Evolutionary conservation across 495 filamentous ascomycete genomes (phyloP), one percentile per base, ranked within the genome.

Genomic region (Rhypophila decipiens): DNA sequence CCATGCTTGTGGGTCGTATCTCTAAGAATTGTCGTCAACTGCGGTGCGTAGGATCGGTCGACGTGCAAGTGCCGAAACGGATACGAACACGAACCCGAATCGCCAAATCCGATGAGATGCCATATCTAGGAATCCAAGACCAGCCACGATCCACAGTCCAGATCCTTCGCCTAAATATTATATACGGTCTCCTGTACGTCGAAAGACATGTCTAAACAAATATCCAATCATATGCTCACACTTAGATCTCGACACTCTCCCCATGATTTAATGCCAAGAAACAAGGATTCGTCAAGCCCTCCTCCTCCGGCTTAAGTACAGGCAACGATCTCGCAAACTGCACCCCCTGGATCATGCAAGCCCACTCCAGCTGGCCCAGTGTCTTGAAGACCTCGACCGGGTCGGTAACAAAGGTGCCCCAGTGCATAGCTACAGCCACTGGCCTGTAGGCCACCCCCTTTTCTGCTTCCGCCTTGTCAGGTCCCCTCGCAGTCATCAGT

Each of bases 391-490:
- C 57, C 33, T 63, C 61, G 2, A 9, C 27, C 13, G 57, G 50
- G 18, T 65, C 62, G 0, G 53, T 47, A 1, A 61, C 60, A 53
- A 65, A 65, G 4, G 62, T 65, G 10, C 62, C 62, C 62, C 62
- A 65, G 39, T 65, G 62, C 42, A 65, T 59, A 1, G 55, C 62
- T 11, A 65, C 44, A 3, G 62, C 62, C 11, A 65, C 24, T 23
- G 29, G 44, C 17, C 35, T 38, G 17, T 24, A 5, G 1, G 34
- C 39, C 23, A 0, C 33, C 18, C 24, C 15, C 8, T 37, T 22
- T 2, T 39, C 41, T 3, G 4, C n/a, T 24, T n/a, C 23, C 3
- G 1, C 24, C 1, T 3, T 10, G 0, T 33, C 46, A 33, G 5
- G 10, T 3, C 5, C 8, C 39, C 13, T 11, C 15, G 24, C 40